A percentile compares a stretch with the other conserved stretches of the same genome.
These are phyloP conservation scores for Clausena lansium DNA, from an alignment of 345 rosid species.

Conservation along the genomic window DNA sequence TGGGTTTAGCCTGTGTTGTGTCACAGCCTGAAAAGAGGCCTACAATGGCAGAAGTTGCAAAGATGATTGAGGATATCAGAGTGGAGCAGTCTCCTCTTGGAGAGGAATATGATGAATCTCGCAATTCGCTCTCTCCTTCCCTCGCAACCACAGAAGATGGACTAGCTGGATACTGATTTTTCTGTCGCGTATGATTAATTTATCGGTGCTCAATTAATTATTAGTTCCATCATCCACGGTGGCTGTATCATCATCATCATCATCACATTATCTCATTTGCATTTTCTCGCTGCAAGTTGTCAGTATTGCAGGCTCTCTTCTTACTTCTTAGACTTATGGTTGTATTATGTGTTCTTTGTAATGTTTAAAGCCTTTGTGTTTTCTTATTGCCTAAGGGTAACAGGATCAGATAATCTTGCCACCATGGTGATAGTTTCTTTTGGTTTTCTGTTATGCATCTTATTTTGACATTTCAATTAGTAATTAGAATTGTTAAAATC, in stretches of 20 bases:
- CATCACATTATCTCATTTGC: constrained; percentile 15
- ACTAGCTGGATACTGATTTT: constrained; percentile 33
- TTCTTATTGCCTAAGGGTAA: neutral
- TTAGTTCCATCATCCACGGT: neutral
- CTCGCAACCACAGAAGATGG: constrained; percentile 89
- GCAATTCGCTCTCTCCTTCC: constrained; percentile 83
- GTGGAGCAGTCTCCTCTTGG: constrained; percentile 95
- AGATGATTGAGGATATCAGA: constrained; percentile 86
- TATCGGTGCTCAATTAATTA: neutral
- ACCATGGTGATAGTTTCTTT: neutral
- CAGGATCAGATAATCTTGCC: neutral
- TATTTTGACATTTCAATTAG: neutral
- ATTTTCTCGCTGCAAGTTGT: constrained; percentile 29
- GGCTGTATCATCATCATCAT: neutral
- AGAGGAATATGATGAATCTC: constrained; percentile 89
- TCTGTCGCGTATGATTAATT: neutral
- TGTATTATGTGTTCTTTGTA: constrained; percentile 1
- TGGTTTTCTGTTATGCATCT: neutral
- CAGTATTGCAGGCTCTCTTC: neutral
- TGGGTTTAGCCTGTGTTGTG: constrained; percentile 74
- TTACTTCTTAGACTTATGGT: constrained; percentile 4
- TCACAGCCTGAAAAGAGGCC: constrained; percentile 87
- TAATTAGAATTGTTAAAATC: neutral
- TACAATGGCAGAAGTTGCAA: constrained; percentile 72
- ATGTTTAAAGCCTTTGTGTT: neutral